Base-by-base conservation (phyloP, 225 moss, liverwort and hornwort genomes). In the Sphagnum contortum region DNA sequence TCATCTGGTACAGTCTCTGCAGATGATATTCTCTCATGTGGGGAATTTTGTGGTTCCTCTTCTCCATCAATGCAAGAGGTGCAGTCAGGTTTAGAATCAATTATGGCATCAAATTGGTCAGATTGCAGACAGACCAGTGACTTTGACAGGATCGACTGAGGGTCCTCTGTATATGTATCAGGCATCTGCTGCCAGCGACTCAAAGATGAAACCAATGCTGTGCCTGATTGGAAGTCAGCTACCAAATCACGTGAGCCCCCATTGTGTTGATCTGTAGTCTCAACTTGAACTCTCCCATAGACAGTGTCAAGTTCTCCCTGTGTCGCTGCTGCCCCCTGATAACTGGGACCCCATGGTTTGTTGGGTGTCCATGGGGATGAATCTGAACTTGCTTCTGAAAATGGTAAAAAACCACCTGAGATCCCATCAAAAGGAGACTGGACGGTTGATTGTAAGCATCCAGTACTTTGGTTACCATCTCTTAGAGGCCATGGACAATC, bases 231-330 rank as follows among this genome's bases (percentile, higher is more conserved):
- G 9, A 52, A 12, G 61, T 63, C 48, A 12, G 68, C 56, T 61
- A 49, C 54, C 7, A 72, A 50, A 69, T 69, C 76, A 5, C 52
- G 6, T 9, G 52, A 52, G 9, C 7, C 52, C 9, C 52, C 52
- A 52, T 52, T 5, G 52, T 52, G 9, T 9, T 9, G 9, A 6
- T 9, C 9, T 52, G 52, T 9, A 29, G 29, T 52, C 52, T 52
- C 79, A 73, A 5, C 79, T 71, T 61, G 79, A 73, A 69, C 79
- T 83, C 48, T 83, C 73, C 56, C 76, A 79, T 12, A 72, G 29
- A 29, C 29, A 29, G 29, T 73, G 46, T 64, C 79, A 59, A 66
- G 71, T 64, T 83, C 76, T 11, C 73, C 76, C 50, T 57, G 69
- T 62, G 29, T 29, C 1, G 59, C 66, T 50, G 57, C 51, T 54